Base-by-base conservation (phyloP, 495 filamentous ascomycete species). In the Penicillium malachiteum region DNA sequence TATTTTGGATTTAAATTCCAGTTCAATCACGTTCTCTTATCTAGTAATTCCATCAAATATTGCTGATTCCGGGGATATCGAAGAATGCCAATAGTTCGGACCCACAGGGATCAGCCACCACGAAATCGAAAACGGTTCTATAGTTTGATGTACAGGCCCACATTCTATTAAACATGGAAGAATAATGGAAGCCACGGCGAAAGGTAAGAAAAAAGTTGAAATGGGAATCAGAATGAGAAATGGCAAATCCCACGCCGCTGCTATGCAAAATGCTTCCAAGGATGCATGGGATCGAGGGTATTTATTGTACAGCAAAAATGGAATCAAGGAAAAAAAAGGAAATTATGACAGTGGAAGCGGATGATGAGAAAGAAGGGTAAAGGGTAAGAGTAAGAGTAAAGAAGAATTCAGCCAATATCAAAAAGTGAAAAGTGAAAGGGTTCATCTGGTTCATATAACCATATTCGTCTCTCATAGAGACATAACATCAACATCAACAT, bases 201-300 rank as follows among this genome's bases (percentile, higher is more conserved):
- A 50, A 38, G 38, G 18, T 52, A 48, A 32, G 26, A 60, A 35
- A 55, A 54, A 37, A 11, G 26, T 16, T n/a, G 39, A 46, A 52
- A 31, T 13, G 39, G 44, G 48, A 21, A 17, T 31, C 35, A 34
- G 48, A 39, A 39, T 59, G 16, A 13, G 21, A 31, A 52, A 52
- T 40, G 31, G 38, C 12, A 31, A 43, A 54, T 52, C 53, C 52
- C 55, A 67, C 66, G 60, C 66, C 63, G 55, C 39, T 66, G 66
- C 67, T 65, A 70, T 70, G 66, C 66, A 65, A 64, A 43, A 54
- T 62, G 46, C 52, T 60, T 52, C 53, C 41, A 50, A 35, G 41
- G 38, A 57, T 61, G 40, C 21, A 46, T 49, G 50, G 59, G 59
- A 49, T 50, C 49, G 47, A 56, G 41, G 52, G 59, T 65, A 65